Evolutionary conservation across 148 eudicot species (phyloP).

Genomic region (Amaranthus hypochondriacus): DNA sequence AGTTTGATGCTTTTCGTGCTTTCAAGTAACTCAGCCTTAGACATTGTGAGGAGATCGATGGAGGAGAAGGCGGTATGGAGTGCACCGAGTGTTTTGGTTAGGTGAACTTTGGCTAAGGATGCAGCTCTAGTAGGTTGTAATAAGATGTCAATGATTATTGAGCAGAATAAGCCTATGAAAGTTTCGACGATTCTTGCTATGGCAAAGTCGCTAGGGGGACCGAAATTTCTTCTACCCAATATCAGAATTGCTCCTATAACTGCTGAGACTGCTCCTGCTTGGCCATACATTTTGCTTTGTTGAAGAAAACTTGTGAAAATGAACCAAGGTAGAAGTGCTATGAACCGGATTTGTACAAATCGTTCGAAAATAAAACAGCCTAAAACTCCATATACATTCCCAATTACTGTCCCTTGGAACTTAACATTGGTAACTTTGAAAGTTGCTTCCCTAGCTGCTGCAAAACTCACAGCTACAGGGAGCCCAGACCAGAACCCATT

Average conservation of each 20-base stretch:
- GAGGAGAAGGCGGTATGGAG: constrained; percentile 29
- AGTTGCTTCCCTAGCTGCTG: constrained; percentile 60
- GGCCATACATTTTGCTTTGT: constrained; percentile 68
- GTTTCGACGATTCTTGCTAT: constrained; percentile 62
- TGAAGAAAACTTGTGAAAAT: constrained; percentile 56
- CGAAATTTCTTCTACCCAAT: constrained; percentile 55
- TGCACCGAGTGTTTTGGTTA: constrained; percentile 30
- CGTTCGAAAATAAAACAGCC: constrained; percentile 63
- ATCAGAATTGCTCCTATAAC: constrained; percentile 74
- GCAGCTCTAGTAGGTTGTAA: constrained; percentile 72
- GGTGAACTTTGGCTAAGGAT: constrained; percentile 55
- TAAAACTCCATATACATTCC: constrained; percentile 63
- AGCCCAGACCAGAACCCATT: constrained; percentile 73
- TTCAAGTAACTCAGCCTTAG: constrained; percentile 18
- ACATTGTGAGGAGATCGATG: constrained; percentile 24
- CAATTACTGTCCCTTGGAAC: constrained; percentile 76
- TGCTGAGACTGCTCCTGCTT: constrained; percentile 76
- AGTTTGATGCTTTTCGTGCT: constrained; percentile 32
- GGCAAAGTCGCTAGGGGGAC: constrained; percentile 69
- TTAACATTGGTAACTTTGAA: constrained; percentile 59
- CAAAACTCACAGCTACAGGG: constrained; percentile 62
- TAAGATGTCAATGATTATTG: constrained; percentile 43
- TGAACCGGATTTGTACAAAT: constrained; percentile 45
- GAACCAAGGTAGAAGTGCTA: constrained; percentile 79
- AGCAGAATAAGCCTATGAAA: constrained; percentile 66